Percentiles rank a stretch among this genome's conserved stretches.
Conservation (phyloP, 306 rosid genomes). For the Echinosophora koreensis region DNA sequence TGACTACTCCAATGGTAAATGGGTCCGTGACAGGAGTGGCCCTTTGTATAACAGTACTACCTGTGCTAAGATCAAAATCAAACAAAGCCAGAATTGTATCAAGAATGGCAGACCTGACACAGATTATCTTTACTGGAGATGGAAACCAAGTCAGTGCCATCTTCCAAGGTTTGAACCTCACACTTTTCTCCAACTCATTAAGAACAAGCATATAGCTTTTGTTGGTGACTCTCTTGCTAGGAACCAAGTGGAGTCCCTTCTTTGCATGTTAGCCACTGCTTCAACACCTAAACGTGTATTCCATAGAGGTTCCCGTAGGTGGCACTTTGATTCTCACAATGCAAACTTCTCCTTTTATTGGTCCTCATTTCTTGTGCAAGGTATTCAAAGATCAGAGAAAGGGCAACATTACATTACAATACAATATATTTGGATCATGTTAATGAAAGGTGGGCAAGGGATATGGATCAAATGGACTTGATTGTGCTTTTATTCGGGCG, state of each 20-base stretch:
- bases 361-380: constrained; percentile 86
- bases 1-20: constrained; percentile 68
- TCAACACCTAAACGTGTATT: constrained; percentile 64
- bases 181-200: constrained; percentile 59
- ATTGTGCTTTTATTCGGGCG: constrained; percentile 77
- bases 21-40: constrained; percentile 63
- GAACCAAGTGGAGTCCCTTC: constrained; percentile 84
- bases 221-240: constrained; percentile 85
- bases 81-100: constrained; percentile 68
- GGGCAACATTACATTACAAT: constrained; percentile 55
- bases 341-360: constrained; percentile 65
- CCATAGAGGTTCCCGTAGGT: constrained; percentile 51
- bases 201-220: constrained; percentile 70
- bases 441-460: constrained; percentile 67
- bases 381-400: constrained; percentile 57
- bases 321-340: constrained; percentile 70
- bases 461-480: constrained; percentile 57
- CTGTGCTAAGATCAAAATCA: constrained; percentile 62
- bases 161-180: constrained; percentile 78
- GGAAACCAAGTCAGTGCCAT: constrained; percentile 71
- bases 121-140: constrained; percentile 70
- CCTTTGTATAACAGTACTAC: constrained; percentile 75
- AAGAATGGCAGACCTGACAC: constrained; percentile 66
- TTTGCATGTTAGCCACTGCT: constrained; percentile 67
- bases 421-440: constrained; percentile 65